phyloP scores from a whole-genome alignment of 805 yeast genomes.

The Cyberlindnera bimundalis region DNA sequence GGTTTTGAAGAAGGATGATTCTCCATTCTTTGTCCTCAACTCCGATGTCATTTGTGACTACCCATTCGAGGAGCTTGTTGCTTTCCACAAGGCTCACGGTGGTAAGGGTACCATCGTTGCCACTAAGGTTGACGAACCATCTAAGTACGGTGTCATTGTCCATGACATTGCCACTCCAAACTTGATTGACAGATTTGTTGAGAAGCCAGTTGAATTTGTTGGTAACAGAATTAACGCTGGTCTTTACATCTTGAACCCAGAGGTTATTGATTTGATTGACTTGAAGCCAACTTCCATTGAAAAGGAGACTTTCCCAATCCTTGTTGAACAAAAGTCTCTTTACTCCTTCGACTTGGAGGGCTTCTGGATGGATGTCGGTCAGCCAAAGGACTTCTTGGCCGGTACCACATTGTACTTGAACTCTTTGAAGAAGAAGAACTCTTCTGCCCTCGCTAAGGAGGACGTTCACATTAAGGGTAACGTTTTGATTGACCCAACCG shows the following conservation, averaged over 20 bases:
- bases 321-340: slow-evolving; percentile 83
- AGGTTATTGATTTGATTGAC: slow-evolving; percentile 93
- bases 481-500: slow-evolving; percentile 92
- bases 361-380: slow-evolving; percentile 99
- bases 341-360: slow-evolving; percentile 98
- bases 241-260: slow-evolving; percentile 95
- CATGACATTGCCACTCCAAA: slow-evolving; percentile 93
- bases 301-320: slow-evolving; percentile 97
- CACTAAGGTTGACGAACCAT: slow-evolving; percentile 99
- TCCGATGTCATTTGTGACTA: slow-evolving; percentile 98
- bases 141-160: slow-evolving; percentile 99
- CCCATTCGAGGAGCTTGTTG: slow-evolving; percentile 90
- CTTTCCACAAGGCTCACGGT: slow-evolving; percentile 93
- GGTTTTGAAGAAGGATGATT: slow-evolving; percentile 86
- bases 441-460: slow-evolving; percentile 57
- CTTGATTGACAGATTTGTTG: slow-evolving; percentile 97
- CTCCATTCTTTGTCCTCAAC: slow-evolving; percentile 97
- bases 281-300: slow-evolving; percentile 98
- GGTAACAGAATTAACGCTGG: slow-evolving; percentile 99
- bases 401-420: slow-evolving; percentile 92
- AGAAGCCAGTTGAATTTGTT: slow-evolving; percentile 98
- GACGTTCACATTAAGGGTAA: slow-evolving; percentile 77
- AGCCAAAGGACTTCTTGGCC: slow-evolving; percentile 98
- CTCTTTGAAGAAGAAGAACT: slow-evolving; percentile 77
- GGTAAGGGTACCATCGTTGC: slow-evolving; percentile 99